These are phyloP conservation scores for Cryphonectria radicalis DNA, from an alignment of 2,329 filamentous ascomycete species.

Conservation along the genomic window DNA sequence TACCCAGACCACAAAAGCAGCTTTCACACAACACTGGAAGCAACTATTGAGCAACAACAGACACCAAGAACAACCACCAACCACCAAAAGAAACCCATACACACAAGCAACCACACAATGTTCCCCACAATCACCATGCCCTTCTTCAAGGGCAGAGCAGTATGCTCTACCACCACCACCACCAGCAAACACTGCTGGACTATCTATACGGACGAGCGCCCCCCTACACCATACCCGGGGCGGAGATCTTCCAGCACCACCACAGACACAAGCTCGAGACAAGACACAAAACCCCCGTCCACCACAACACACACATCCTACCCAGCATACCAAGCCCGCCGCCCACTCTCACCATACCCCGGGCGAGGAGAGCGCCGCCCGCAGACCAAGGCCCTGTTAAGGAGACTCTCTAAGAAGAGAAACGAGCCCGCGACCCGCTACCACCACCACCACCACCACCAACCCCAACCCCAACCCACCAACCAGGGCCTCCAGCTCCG, in stretches of 20 bases:
- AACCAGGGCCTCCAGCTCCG: background rate
- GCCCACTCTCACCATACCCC: background rate
- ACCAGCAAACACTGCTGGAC: no score
- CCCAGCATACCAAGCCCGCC: background rate
- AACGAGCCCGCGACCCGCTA: background rate
- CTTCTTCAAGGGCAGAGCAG: background rate
- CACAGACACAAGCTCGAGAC: background rate
- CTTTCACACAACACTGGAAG: background rate
- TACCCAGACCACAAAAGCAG: background rate
- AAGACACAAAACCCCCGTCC: background rate
- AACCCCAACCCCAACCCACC: background rate
- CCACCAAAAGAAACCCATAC: background rate
- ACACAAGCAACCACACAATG: background rate
- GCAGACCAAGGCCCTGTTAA: no score
- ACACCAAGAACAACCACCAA: background rate
- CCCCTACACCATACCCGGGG: background rate
- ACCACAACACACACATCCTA: background rate
- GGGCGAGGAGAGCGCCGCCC: background rate
- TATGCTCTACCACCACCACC: background rate
- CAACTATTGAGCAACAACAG: background rate
- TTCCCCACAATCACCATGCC: background rate
- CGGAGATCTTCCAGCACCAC: background rate
- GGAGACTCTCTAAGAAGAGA: background rate
- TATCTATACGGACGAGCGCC: background rate
- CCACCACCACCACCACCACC: background rate